phyloP scores from a whole-genome alignment of 1,139 yeast species.

The Groenewaldozyma auringiensis region DNA sequence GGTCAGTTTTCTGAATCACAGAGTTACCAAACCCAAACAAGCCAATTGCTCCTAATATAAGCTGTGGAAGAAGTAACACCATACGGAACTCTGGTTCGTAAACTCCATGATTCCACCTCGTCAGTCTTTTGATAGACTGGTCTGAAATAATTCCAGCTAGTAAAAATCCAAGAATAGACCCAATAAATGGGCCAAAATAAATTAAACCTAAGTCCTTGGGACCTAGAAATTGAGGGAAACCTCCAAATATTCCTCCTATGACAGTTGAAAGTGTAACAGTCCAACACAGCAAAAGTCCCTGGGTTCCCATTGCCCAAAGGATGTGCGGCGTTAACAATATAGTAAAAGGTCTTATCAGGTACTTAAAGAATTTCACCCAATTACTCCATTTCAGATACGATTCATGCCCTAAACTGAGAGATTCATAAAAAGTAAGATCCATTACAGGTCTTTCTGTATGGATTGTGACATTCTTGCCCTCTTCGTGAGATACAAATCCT shows the following conservation, averaged over 20 bases:
- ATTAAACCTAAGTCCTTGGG: constrained; percentile 56
- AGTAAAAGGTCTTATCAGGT: constrained; percentile 2
- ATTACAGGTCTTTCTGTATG: not conserved
- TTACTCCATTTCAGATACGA: not conserved
- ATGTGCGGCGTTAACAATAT: not conserved
- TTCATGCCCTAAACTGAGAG: not conserved
- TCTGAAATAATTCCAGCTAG: constrained; percentile 47
- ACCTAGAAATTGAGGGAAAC: constrained; percentile 3
- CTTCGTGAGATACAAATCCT: not conserved
- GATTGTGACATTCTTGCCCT: not conserved
- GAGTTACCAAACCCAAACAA: constrained; percentile 1
- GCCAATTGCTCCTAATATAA: not conserved
- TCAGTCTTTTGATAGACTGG: constrained; percentile 57
- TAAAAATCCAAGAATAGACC: constrained; percentile 41
- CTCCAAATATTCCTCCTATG: constrained; percentile 1
- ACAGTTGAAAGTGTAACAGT: constrained; percentile 1
- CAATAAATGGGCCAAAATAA: constrained; percentile 71
- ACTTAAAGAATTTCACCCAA: constrained; percentile 1
- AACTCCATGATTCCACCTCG: constrained; percentile 59
- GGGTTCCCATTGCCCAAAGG: constrained; percentile 3
- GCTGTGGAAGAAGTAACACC: not conserved
- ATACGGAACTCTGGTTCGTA: constrained; percentile 59
- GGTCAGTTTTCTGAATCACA: not conserved
- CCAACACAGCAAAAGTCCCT: constrained; percentile 1
- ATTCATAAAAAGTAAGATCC: not conserved